Percentiles rank a stretch among this genome's conserved stretches.
These are phyloP conservation scores for Lecanicillium sp. DNA, from an alignment of 2,329 filamentous ascomycete genomes.

Conservation along the genomic window DNA sequence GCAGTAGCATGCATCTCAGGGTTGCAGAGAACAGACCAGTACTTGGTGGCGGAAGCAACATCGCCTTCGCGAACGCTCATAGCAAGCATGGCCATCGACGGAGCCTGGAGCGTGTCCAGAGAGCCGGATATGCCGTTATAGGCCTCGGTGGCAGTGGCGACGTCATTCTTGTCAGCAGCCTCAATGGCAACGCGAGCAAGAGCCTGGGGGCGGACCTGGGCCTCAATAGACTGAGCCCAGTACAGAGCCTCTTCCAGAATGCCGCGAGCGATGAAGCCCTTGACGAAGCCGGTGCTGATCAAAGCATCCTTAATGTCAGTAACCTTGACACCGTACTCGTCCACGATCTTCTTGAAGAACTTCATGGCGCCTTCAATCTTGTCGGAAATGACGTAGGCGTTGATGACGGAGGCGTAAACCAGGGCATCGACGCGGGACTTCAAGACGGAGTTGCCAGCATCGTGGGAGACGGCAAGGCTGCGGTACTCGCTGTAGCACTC, in stretches of 20 bases:
- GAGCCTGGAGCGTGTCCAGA: conserved; percentile 43
- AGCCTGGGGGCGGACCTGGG: conserved; percentile 51
- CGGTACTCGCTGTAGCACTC: conserved; percentile 97
- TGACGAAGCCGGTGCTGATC: conserved; percentile 68
- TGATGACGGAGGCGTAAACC: conserved; percentile 87
- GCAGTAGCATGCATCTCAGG: conserved; percentile 53
- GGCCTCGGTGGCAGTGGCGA: conserved; percentile 59
- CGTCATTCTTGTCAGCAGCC: conserved; percentile 74
- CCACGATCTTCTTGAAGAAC: conserved; percentile 76
- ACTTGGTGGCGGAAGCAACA: conserved; percentile 67
- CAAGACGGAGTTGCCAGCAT: conserved; percentile 64
- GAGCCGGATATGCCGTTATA: conserved; percentile 53
- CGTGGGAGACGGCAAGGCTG: conserved; percentile 75
- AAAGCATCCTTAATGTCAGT: conserved; percentile 65
- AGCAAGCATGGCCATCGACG: conserved; percentile 77
- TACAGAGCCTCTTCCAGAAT: conserved; percentile 67
- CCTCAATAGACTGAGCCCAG: conserved; percentile 62
- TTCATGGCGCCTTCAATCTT: conserved; percentile 75
- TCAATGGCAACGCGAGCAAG: conserved; percentile 68
- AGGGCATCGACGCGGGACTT: conserved; percentile 70
- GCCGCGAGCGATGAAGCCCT: conserved; percentile 65
- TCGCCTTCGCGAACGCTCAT: conserved; percentile 80
- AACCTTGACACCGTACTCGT: conserved; percentile 52
- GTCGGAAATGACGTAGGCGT: conserved; percentile 77
- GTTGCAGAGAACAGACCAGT: conserved; percentile 69